Base-by-base conservation (phyloP, 108 stramenopile species). In the Bacterosira constricta region DNA sequence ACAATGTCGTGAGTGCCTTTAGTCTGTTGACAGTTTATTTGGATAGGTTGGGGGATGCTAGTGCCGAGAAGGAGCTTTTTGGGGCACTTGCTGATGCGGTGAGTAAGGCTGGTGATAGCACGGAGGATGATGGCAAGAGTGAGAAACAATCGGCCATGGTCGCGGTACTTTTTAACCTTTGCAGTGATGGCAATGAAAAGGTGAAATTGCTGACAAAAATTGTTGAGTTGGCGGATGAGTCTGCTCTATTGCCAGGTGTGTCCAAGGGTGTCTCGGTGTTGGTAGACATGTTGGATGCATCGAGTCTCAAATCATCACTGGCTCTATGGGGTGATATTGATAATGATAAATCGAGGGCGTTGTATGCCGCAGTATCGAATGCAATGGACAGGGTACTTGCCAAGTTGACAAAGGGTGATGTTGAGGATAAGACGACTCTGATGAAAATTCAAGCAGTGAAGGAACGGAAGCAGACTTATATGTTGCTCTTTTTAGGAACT, bases 141-240 rank as follows among this genome's bases (percentile, higher is more conserved):
- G 69, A 54, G 30, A 77, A 73, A 44, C 71, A 55, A 74, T 63
- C 71, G 73, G 85, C 46, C 41, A 49, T 76, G 64, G 39, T 67
- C 45, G 70, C 73, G 25, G 79, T 86, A 5, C 53, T 94, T 25
- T 94, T 90, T 78, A 94, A 94, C 75, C 83, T 91, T 68, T 75
- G 93, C 53, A 73, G 79, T 4, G 79, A 85, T 46, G 76, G 75
- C 21, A 26, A 61, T 6, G 90, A 94, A 53, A 91, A 91, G 66
- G 66, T 75, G 11, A 38, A 63, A 5, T 54, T 94, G 0, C 69
- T 94, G 23, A 60, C 81, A 23, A 69, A 70, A 57, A 88, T 94
- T 79, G 81, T 91, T 23, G 54, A 62, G 37, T 46, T 91, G 26
- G 87, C 89, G 6, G 83, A 76, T 56, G 65, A 38, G 1, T 13